Conservation (phyloP, 495 filamentous ascomycete genomes). For the Neurospora sp. region DNA sequence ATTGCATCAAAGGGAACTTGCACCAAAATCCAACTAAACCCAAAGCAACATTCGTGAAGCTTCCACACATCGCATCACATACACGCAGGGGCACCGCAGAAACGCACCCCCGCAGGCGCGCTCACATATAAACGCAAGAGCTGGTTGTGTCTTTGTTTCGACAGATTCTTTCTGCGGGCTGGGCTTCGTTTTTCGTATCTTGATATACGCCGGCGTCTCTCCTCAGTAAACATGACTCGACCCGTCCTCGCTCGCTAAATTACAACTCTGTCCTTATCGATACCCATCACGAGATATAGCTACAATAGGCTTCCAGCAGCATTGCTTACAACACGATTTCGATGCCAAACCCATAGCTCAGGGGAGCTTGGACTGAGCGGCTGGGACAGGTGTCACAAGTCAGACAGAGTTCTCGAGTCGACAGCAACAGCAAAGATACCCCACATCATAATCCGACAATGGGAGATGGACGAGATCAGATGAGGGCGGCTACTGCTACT, state of each 20-base stretch:
- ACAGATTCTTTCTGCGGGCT: neutral
- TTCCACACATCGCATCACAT: neutral
- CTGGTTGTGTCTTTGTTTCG: neutral
- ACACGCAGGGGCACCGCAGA: neutral
- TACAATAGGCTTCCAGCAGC: neutral
- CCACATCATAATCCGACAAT: neutral
- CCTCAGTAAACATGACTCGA: neutral
- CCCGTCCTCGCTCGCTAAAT: neutral
- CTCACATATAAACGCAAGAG: neutral
- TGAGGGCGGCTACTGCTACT: neutral
- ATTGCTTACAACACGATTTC: neutral
- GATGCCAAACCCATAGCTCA: neutral
- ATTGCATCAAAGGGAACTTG: neutral
- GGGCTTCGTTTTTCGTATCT: neutral
- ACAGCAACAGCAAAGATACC: neutral
- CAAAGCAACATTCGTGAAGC: neutral
- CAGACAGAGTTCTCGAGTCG: neutral
- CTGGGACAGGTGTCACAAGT: neutral
- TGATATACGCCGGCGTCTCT: neutral
- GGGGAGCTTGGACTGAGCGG: neutral
- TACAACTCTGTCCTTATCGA: neutral
- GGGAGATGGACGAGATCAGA: neutral
- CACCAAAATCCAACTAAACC: neutral
- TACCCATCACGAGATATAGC: neutral
- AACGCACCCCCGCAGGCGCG: neutral